These are phyloP conservation scores for Eucalyptus cloeziana DNA, from an alignment of 345 rosid species.

Conservation along the genomic window DNA sequence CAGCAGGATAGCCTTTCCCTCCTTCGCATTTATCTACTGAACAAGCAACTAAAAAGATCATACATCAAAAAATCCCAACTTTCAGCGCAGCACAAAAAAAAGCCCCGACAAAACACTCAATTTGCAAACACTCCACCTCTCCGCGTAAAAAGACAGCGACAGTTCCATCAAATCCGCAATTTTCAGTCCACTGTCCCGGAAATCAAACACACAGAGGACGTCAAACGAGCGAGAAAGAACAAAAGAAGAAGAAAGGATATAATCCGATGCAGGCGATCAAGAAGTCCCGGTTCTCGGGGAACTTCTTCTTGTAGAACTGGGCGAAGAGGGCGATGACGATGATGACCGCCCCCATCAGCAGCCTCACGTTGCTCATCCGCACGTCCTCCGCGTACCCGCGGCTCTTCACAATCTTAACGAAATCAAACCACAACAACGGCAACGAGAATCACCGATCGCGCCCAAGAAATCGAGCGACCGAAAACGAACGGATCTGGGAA, in stretches of 20 bases:
- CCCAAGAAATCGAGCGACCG: not conserved
- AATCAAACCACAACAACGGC: not conserved
- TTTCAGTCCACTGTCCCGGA: not conserved
- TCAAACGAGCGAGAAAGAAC: not conserved
- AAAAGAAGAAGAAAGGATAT: slow-evolving; percentile 52
- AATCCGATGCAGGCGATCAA: slow-evolving; percentile 76
- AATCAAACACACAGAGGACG: not conserved
- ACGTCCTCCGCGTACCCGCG: slow-evolving; percentile 85
- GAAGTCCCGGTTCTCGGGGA: slow-evolving; percentile 84
- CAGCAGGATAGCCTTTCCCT: not conserved
- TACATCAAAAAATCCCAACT: not conserved
- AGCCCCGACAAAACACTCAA: not conserved
- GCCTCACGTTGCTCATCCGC: slow-evolving; percentile 67
- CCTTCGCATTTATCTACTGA: not conserved
- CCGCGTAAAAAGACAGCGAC: not conserved
- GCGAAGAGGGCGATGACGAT: slow-evolving; percentile 80
- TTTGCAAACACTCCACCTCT: not conserved
- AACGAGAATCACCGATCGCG: not conserved
- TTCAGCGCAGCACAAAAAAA: not conserved
- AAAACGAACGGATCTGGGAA: not conserved
- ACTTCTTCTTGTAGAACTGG: slow-evolving; percentile 98
- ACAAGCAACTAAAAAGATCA: not conserved
- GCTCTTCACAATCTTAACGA: slow-evolving; percentile 53
- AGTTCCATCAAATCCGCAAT: not conserved
- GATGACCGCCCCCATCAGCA: slow-evolving; percentile 59